Base-by-base conservation (phyloP, 163 green algal genomes). In the Chlorella variabilis region DNA sequence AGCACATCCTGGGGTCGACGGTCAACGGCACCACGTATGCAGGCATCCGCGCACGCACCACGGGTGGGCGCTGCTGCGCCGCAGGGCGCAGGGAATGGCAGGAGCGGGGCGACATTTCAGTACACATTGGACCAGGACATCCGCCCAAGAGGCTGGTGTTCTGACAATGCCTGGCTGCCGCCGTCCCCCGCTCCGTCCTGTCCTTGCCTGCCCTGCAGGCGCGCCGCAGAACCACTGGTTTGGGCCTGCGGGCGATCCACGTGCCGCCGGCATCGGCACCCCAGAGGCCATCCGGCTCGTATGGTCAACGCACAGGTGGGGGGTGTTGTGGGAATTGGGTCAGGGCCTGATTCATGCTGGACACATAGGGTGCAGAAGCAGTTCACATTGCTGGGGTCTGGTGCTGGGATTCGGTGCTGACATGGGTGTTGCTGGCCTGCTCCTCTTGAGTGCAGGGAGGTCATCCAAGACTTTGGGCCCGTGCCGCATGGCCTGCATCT, bases 221-320 rank as follows among this genome's bases (percentile, higher is more conserved):
- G 96, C 96, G 2, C 96, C 97, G 0, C 97, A 99, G 78, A 99
- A 99, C 91, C 97, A 99, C 89, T 99, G 97, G 97, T 99, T 99
- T 84, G 97, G 97, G 2, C 97, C 97, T 2, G 94, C 94, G 0
- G 94, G 96, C 41, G 97, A 99, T 82, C 97, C 97, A 0, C 90
- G 97, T 1, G 94, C 88, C 20, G 97, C 97, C 1, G 97, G 97
- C 76, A 99, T 99, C 80, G 97, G 97, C 66, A 99, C 97, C 0
- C 95, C 95, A 15, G 96, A 99, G 89, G 97, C 97, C 61, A 99
- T 99, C 80, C 85, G 85, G 27, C 85, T 98, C 39, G 97, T 99
- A 49, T 99, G 97, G 97, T 98, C 93, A 0, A 97, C 91, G 75
- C 97, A 99, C 90, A 84, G 96, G 18, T 67, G 59, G 6, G 59